phyloP scores from a whole-genome alignment of 2,329 filamentous ascomycete species.

The Pseudogymnoascus sp. region DNA sequence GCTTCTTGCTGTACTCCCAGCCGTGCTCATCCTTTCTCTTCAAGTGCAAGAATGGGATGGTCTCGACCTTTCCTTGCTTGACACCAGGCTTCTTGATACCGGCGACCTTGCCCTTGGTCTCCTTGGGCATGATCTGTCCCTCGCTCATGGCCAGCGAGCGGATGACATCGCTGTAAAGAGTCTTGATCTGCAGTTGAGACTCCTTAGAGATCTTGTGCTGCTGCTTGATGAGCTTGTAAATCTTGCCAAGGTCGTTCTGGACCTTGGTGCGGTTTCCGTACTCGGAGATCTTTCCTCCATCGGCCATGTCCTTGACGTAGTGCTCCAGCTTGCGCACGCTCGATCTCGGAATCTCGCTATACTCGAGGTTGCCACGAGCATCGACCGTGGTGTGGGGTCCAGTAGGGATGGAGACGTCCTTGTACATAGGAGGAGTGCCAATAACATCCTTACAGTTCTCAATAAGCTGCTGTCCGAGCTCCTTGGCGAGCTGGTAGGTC shows the following conservation, averaged over 20 bases:
- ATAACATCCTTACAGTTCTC: slow-evolving; percentile 96
- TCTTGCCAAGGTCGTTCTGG: slow-evolving; percentile 85
- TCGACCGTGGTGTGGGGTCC: slow-evolving; percentile 91
- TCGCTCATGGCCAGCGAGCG: slow-evolving; percentile 97
- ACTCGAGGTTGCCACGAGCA: slow-evolving; percentile 83
- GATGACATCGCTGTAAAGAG: slow-evolving; percentile 86
- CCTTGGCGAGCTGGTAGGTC: slow-evolving; percentile 95
- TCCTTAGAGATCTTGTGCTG: slow-evolving; percentile 97
- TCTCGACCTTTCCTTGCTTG: slow-evolving; percentile 77
- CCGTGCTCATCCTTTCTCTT: slow-evolving; percentile 90
- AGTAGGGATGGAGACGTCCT: slow-evolving; percentile 88
- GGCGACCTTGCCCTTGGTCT: slow-evolving; percentile 57
- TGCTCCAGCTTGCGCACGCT: slow-evolving; percentile 96
- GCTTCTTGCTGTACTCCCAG: slow-evolving; percentile 99
- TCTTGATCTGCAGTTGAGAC: slow-evolving; percentile 93
- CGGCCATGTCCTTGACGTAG: slow-evolving; percentile 97
- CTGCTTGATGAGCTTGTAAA: slow-evolving; percentile 97
- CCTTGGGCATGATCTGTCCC: slow-evolving; percentile 88
- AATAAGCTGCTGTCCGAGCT: slow-evolving; percentile 86
- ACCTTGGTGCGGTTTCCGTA: slow-evolving; percentile 98
- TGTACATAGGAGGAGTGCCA: slow-evolving; percentile 77
- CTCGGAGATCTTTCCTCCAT: slow-evolving; percentile 96
- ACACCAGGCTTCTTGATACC: slow-evolving; percentile 48
- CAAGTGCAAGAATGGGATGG: slow-evolving; percentile 93
- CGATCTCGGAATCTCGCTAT: slow-evolving; percentile 76